A percentile compares a stretch with the other conserved stretches of the same genome.
Conservation (phyloP, 192 early-diverging fungal genomes). For the Coemansia sp. region DNA sequence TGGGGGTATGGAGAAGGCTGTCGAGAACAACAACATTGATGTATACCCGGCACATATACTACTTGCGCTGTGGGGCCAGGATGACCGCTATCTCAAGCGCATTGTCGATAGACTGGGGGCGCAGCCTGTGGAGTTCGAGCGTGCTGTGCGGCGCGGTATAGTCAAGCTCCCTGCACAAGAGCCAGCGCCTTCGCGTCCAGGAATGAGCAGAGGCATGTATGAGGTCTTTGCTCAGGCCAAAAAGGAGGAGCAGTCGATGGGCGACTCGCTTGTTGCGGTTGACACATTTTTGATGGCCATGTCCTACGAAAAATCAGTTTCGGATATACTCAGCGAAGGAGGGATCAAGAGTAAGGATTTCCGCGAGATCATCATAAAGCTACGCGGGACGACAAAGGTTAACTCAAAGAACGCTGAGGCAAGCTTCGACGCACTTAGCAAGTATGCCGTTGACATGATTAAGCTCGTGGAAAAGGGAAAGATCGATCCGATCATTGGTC, state of each 20-base stretch:
- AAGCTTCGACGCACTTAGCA: slow-evolving; percentile 86
- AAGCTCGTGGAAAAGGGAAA: slow-evolving; percentile 81
- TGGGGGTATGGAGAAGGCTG: slow-evolving; percentile 64
- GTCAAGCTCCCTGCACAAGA: slow-evolving; percentile 81
- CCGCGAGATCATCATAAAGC: slow-evolving; percentile 70
- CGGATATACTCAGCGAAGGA: slow-evolving; percentile 62
- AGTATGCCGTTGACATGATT: slow-evolving; percentile 92
- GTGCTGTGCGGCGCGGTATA: slow-evolving; percentile 73
- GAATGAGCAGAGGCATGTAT: slow-evolving; percentile 60
- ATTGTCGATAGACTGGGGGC: slow-evolving; percentile 84
- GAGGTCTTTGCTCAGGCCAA: slow-evolving; percentile 74
- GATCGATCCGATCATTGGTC: slow-evolving; percentile 94
- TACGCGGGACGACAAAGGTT: slow-evolving; percentile 80
- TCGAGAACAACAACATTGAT: slow-evolving; percentile 72
- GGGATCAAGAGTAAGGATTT: slow-evolving; percentile 71
- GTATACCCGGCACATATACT: slow-evolving; percentile 83
- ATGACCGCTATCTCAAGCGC: slow-evolving; percentile 75
- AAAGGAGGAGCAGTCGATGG: slow-evolving; percentile 79
- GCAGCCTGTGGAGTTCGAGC: slow-evolving; percentile 71
- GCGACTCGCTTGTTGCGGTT: slow-evolving; percentile 83
- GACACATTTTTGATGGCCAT: slow-evolving; percentile 90
- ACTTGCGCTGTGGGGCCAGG: slow-evolving; percentile 74
- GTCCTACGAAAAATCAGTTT: slow-evolving; percentile 63
- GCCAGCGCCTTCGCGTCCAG: slow-evolving; percentile 76
- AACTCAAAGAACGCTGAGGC: slow-evolving; percentile 84